These are phyloP conservation scores for Termitomyces sp. DNA, from an alignment of 768 basidiomycete genomes.

Conservation along the genomic window DNA sequence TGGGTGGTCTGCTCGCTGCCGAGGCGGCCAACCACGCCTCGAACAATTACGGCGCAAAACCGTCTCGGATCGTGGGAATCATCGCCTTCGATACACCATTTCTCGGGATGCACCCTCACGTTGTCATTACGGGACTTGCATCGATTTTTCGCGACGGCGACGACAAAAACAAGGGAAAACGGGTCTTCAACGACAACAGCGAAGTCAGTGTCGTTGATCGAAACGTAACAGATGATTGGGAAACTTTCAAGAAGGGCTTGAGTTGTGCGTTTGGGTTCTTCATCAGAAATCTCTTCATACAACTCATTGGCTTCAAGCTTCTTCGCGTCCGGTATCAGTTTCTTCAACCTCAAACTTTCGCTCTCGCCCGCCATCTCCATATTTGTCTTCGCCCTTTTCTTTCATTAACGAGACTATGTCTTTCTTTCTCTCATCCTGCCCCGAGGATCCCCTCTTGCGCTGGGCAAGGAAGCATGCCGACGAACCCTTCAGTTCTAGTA, in stretches of 20 bases:
- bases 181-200: conserved; percentile 30
- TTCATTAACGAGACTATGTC: conserved; percentile 28
- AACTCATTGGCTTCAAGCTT: not conserved
- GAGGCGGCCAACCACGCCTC: conserved; percentile 44
- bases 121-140: conserved; percentile 50
- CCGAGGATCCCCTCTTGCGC: conserved; percentile 37
- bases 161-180: conserved; percentile 24
- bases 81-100: conserved; percentile 57
- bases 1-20: conserved; percentile 56
- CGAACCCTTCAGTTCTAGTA: conserved; percentile 41
- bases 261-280: conserved; percentile 14
- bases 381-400: conserved; percentile 6
- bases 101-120: conserved; percentile 59
- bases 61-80: conserved; percentile 43
- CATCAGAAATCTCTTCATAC: not conserved
- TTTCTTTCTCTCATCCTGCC: conserved; percentile 30
- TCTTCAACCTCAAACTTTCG: conserved; percentile 6
- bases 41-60: conserved; percentile 27
- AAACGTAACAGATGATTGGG: conserved; percentile 45
- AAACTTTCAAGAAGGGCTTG: conserved; percentile 33
- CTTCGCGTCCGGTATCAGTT: conserved; percentile 1
- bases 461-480: conserved; percentile 51
- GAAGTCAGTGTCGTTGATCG: conserved; percentile 39
- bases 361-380: conserved; percentile 9
- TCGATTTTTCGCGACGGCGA: conserved; percentile 36